Evolutionary conservation across 257 asterid species (phyloP).

Genomic region (Marsdenia floribunda): DNA sequence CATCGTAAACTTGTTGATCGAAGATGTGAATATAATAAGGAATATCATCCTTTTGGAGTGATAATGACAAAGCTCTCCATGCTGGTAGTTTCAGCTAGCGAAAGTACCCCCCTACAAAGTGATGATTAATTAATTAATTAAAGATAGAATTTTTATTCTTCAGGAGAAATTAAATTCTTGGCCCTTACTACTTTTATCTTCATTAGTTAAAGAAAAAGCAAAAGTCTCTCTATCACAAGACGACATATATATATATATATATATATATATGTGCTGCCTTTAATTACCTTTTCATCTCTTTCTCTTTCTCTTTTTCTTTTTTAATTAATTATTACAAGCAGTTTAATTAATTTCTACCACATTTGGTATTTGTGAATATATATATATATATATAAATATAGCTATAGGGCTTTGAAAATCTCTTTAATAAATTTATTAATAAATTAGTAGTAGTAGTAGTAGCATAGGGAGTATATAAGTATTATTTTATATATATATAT

Average conservation of each 20-base stretch:
- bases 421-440: too few relatives aligned
- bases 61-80: background rate
- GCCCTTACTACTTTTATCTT: background rate
- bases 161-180: background rate
- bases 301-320: too few relatives aligned
- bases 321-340: too few relatives aligned
- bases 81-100: constrained; percentile 1
- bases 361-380: constrained; percentile 6
- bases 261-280: too few relatives aligned
- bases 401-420: background rate
- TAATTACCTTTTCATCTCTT: too few relatives aligned
- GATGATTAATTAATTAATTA: constrained; percentile 3
- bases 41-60: background rate
- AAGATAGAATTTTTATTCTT: background rate
- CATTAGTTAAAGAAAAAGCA: background rate
- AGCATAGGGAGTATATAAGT: too few relatives aligned
- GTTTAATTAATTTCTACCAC: background rate
- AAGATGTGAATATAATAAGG: too few relatives aligned
- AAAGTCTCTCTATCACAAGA: background rate
- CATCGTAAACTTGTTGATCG: too few relatives aligned
- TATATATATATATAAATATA: background rate
- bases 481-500: background rate
- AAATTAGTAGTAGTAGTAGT: background rate
- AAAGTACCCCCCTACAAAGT: background rate
- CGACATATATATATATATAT: background rate